phyloP scores from a whole-genome alignment of 2,329 filamentous ascomycete species.

The Xylariaceae sp. region DNA sequence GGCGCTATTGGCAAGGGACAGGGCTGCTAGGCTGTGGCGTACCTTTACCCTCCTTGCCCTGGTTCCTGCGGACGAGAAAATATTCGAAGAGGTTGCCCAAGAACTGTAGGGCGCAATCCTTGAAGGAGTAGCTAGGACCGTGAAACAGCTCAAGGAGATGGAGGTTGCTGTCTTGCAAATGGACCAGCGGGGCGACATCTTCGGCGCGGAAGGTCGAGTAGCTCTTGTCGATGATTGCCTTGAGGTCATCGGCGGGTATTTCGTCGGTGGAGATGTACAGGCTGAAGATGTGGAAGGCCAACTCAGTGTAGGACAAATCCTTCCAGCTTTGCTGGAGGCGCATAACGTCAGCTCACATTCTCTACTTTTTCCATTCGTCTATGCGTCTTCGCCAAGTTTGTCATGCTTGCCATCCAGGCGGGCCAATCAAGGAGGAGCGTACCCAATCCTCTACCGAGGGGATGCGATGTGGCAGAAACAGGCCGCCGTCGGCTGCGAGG shows the following conservation, averaged over 20 bases:
- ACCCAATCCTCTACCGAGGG: slow-evolving; percentile 51
- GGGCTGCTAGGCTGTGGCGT: not conserved
- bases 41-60: slow-evolving; percentile 56
- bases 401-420: not conserved
- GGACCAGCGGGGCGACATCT: slow-evolving; percentile 73
- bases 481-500: slow-evolving; percentile 78
- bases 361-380: too few species aligned
- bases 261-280: slow-evolving; percentile 82
- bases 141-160: slow-evolving; percentile 94
- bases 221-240: slow-evolving; percentile 75
- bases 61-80: slow-evolving; percentile 71
- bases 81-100: slow-evolving; percentile 95
- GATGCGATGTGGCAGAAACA: slow-evolving; percentile 84
- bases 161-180: slow-evolving; percentile 73
- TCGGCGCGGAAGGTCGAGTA: slow-evolving; percentile 84
- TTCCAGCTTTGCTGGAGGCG: slow-evolving; percentile 62
- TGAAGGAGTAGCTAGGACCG: slow-evolving; percentile 92
- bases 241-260: slow-evolving; percentile 76
- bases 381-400: not conserved
- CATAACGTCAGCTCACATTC: not conserved
- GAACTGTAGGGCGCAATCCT: slow-evolving; percentile 91
- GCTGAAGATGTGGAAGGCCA: slow-evolving; percentile 80
- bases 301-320: slow-evolving; percentile 71
- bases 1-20: not conserved
- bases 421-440: not conserved